Conservation (phyloP, 1,284 basidiomycete species). For the Pholiota adiposa region DNA sequence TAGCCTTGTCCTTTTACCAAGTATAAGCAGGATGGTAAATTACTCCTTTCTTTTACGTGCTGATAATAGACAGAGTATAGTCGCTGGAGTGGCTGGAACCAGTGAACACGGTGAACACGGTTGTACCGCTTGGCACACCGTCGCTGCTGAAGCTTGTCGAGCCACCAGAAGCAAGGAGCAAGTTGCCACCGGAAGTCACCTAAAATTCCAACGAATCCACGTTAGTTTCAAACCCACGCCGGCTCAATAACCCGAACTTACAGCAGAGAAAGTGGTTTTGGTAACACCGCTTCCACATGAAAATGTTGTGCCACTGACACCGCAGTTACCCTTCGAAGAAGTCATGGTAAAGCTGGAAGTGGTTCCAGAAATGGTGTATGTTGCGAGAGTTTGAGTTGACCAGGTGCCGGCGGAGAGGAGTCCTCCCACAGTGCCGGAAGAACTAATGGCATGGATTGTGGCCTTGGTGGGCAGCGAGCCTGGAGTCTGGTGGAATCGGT, state of each 20-base stretch:
- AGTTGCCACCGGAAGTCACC: constrained; percentile 49
- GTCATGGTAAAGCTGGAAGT: constrained; percentile 50
- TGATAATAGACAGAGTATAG: constrained; percentile 49
- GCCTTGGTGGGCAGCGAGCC: constrained; percentile 48
- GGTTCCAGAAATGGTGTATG: constrained; percentile 44
- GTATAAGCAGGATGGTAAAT: neutral
- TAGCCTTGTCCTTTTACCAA: neutral
- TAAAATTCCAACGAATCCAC: constrained; percentile 23
- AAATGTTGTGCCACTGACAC: constrained; percentile 44
- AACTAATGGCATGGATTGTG: constrained; percentile 43
- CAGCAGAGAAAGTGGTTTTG: constrained; percentile 56
- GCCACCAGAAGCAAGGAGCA: constrained; percentile 55
- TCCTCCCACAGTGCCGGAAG: constrained; percentile 42
- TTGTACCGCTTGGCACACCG: constrained; percentile 55
- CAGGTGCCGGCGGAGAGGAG: constrained; percentile 52
- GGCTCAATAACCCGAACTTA: constrained; percentile 31
- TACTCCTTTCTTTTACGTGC: constrained; percentile 13
- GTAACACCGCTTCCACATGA: constrained; percentile 50
- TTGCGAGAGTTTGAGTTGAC: constrained; percentile 55
- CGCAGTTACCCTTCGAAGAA: constrained; percentile 56
- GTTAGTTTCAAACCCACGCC: neutral
- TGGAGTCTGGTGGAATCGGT: constrained; percentile 26
- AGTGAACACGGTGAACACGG: constrained; percentile 54
- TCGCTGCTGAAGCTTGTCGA: constrained; percentile 57
- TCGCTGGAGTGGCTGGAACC: constrained; percentile 46